These are phyloP conservation scores for Beta lomatogona DNA, from an alignment of 179 eudicot genomes.

Conservation along the genomic window DNA sequence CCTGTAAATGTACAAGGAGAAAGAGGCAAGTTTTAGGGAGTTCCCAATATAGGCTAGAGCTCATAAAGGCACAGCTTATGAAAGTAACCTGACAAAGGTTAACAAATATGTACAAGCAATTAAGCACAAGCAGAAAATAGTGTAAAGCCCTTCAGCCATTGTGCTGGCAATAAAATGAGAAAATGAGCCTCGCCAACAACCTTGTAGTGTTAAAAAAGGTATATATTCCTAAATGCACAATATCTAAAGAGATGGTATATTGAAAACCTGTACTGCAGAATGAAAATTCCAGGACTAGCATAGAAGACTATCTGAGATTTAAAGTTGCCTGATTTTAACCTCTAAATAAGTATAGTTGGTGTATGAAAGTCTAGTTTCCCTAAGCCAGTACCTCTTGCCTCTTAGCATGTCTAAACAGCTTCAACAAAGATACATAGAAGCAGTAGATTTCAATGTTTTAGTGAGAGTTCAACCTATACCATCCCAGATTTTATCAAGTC, in stretches of 20 bases:
- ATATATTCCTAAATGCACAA: not conserved
- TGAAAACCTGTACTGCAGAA: not conserved
- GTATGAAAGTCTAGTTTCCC: not conserved
- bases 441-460: not conserved
- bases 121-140: not conserved
- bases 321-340: not conserved
- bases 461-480: slow-evolving; percentile 39
- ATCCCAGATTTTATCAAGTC: slow-evolving; percentile 39
- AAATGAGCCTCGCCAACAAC: too few species aligned
- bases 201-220: not conserved
- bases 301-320: not conserved
- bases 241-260: not conserved
- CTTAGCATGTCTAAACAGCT: not conserved
- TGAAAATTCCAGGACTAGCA: not conserved
- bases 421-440: not conserved
- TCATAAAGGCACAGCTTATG: not conserved
- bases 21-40: slow-evolving; percentile 13
- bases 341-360: slow-evolving; percentile 1
- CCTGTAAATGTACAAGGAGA: slow-evolving; percentile 26
- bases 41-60: not conserved
- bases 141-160: not conserved
- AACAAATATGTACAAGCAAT: not conserved
- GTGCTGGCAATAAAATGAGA: not conserved
- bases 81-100: not conserved
- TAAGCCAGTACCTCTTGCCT: not conserved